phyloP scores from a whole-genome alignment of 169 alveolate species.

The Babesia ovis region DNA sequence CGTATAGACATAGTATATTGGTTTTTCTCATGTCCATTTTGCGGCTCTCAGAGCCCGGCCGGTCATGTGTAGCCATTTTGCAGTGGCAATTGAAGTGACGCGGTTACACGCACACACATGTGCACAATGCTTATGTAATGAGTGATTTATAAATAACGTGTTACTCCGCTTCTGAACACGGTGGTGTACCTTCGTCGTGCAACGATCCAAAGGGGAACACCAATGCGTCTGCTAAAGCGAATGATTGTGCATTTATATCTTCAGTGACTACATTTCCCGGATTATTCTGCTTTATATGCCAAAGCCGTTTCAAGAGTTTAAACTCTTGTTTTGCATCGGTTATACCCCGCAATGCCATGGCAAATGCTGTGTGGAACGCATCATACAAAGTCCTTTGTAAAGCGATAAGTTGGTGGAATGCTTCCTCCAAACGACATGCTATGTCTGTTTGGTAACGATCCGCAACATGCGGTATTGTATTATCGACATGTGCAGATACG shows the following conservation, averaged over 20 bases:
- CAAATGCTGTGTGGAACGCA: slow-evolving; percentile 51
- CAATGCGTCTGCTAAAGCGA: slow-evolving; percentile 43
- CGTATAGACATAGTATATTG: slow-evolving; percentile 6
- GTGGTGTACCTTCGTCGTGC: slow-evolving; percentile 71
- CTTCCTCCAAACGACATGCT: slow-evolving; percentile 18
- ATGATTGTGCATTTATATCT: slow-evolving; percentile 34
- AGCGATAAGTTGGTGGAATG: slow-evolving; percentile 25
- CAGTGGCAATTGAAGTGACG: background rate
- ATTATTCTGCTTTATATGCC: slow-evolving; percentile 34
- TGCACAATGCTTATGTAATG: background rate
- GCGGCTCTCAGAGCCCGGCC: background rate
- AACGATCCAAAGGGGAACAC: slow-evolving; percentile 65
- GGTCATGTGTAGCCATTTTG: background rate
- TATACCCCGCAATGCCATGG: slow-evolving; percentile 58
- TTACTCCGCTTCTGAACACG: slow-evolving; percentile 56
- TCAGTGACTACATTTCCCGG: slow-evolving; percentile 14
- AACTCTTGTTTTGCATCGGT: slow-evolving; percentile 60
- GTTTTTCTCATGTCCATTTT: background rate
- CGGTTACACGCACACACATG: background rate
- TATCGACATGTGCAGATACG: slow-evolving; percentile 24
- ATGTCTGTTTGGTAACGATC: slow-evolving; percentile 11
- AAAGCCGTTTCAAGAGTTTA: slow-evolving; percentile 53
- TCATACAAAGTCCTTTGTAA: slow-evolving; percentile 55
- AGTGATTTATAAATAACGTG: background rate
- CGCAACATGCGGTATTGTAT: background rate